Evolutionary conservation across 192 early-diverging fungal species (phyloP), one percentile per base, ranked within the genome.

Genomic region (Gryganskiella cystojenkinii): DNA sequence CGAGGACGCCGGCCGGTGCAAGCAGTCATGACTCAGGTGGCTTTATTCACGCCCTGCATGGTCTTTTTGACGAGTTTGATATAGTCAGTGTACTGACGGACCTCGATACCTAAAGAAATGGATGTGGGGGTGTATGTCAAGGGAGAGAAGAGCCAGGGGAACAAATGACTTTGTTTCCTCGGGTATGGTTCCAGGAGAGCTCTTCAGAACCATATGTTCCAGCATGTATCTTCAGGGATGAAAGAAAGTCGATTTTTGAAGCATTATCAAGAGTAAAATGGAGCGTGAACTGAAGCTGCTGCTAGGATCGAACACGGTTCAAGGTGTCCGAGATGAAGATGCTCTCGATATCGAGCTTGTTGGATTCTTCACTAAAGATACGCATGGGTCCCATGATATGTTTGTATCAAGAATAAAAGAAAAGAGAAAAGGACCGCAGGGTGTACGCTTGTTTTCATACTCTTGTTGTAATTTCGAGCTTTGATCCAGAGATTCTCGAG

Each of bases 1-100:
- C 85, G 8, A 81, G 46, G 17, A 88, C 24, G 9, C 70, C 64
- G 27, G 80, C 85, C 86, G 25, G 79, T 86, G 63, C 86, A 88
- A 15, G 86, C 82, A 25, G 74, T 69, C 64, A 80, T 61, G 34
- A 71, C 55, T 65, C 73, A 76, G n/a, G 73, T 76, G 6, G 73
- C 52, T n/a, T n/a, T n/a, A n/a, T n/a, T n/a, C n/a, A 19, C 45
- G 59, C 22, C 50, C 19, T 2, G 67, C 28, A 25, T 60, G 64
- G 3, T 34, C 22, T n/a, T n/a, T 19, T 13, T 68, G 53, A 76
- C 37, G 59, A 51, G 24, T 0, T 44, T 22, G 35, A 76, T 43
- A 24, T 56, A 49, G 35, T 65, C 49, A 15, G 61, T 46, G n/a
- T 74, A 65, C 3, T 43, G 22, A 25, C 42, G 46, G 2, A 31